Evolutionary conservation across 441 rosid species (phyloP).

Genomic region (Corymbia citriodora): DNA sequence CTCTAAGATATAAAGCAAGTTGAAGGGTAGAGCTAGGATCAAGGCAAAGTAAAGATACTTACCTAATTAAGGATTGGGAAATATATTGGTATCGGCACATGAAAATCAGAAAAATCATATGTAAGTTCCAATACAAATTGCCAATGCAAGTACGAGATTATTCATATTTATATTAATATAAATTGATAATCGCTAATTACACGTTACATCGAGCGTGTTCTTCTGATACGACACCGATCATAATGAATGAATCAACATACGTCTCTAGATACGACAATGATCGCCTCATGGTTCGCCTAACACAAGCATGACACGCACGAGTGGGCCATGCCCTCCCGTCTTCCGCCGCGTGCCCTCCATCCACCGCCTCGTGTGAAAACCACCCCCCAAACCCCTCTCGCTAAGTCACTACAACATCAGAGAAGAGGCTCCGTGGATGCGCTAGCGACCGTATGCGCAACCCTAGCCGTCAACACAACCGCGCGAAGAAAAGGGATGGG

Average conservation of each 20-base stretch:
- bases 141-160: no score
- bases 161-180: not conserved
- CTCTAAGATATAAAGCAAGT: no score
- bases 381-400: not conserved
- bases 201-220: not conserved
- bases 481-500: not conserved
- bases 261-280: rapidly evolving
- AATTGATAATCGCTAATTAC: no score
- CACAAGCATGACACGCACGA: not conserved
- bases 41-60: no score
- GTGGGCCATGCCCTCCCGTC: not conserved
- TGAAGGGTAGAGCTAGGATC: no score
- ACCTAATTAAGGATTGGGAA: no score
- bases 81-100: no score
- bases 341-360: not conserved
- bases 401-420: conserved; percentile 2
- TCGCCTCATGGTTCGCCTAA: rapidly evolving
- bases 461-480: conserved; percentile 40
- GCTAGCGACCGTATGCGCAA: conserved; percentile 19
- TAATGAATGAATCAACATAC: no score
- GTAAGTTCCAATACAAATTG: not conserved
- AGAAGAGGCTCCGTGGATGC: conserved; percentile 24
- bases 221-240: rapidly evolving
- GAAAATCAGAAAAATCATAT: no score
- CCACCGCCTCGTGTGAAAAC: conserved; percentile 29